Conservation (phyloP, 1,284 basidiomycete genomes). For the Taiwanofungus camphoratus region DNA sequence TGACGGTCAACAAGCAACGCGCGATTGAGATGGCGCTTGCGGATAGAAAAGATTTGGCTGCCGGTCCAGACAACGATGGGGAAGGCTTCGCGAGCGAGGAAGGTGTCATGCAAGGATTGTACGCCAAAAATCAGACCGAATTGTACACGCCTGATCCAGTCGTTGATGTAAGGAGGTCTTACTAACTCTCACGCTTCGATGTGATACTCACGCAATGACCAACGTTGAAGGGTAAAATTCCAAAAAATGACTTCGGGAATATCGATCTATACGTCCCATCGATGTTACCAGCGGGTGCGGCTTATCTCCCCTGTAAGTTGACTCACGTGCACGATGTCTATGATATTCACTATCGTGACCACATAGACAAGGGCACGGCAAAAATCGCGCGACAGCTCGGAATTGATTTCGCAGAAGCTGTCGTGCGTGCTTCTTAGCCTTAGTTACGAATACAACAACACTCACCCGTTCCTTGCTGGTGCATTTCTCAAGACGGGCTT, state of each 20-base stretch:
- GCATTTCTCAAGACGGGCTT: conserved; percentile 67
- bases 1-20: conserved; percentile 78
- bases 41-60: conserved; percentile 28
- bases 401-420: conserved; percentile 91
- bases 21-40: conserved; percentile 73
- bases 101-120: conserved; percentile 83
- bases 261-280: conserved; percentile 94
- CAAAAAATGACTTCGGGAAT: conserved; percentile 96
- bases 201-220: conserved; percentile 13
- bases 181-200: conserved; percentile 3
- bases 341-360: neutral
- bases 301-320: conserved; percentile 80
- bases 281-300: conserved; percentile 89
- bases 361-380: conserved; percentile 75
- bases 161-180: conserved; percentile 54
- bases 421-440: conserved; percentile 44
- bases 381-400: conserved; percentile 87
- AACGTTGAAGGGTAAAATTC: conserved; percentile 72
- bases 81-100: conserved; percentile 37
- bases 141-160: conserved; percentile 77
- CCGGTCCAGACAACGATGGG: conserved; percentile 30
- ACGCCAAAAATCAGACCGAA: conserved; percentile 84
- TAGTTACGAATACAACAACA: neutral
- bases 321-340: neutral
- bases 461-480: neutral